phyloP scores from a whole-genome alignment of 257 asterid genomes.

The Osmanthus fragrans region DNA sequence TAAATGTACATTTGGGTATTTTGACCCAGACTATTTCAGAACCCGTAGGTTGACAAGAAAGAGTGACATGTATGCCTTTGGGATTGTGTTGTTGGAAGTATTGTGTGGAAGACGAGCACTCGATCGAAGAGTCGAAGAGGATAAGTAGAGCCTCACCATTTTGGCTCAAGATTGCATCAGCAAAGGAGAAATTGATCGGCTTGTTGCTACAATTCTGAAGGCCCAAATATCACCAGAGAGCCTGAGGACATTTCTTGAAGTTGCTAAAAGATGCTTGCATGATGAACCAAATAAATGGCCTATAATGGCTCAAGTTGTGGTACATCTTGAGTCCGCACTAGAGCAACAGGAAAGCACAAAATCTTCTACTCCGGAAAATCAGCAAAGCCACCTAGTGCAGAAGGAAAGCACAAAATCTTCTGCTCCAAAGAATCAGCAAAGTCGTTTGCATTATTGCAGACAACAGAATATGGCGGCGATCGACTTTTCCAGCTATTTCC shows the following conservation, averaged over 20 bases:
- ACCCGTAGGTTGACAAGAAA: slow-evolving; percentile 44
- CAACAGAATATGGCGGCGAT: too few relatives aligned
- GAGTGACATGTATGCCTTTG: slow-evolving; percentile 60
- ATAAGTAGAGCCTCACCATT: slow-evolving; percentile 31
- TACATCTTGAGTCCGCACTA: slow-evolving; percentile 45
- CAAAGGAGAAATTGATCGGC: slow-evolving; percentile 39
- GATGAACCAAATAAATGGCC: slow-evolving; percentile 52
- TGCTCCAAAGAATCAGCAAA: too few relatives aligned
- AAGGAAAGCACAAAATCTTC: too few relatives aligned
- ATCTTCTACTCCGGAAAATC: neutral
- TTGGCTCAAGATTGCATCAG: slow-evolving; percentile 46
- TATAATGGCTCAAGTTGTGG: slow-evolving; percentile 46
- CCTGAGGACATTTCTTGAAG: slow-evolving; percentile 36
- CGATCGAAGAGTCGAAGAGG: slow-evolving; percentile 34
- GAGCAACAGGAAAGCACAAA: slow-evolving; percentile 32
- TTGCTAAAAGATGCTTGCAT: too few relatives aligned
- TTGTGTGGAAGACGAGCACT: slow-evolving; percentile 52
- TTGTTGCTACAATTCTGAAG: slow-evolving; percentile 32
- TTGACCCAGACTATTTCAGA: slow-evolving; percentile 52
- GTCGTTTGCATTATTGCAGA: too few relatives aligned
- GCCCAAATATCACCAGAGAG: slow-evolving; percentile 41
- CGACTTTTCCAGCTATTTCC: too few relatives aligned
- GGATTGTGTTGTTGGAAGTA: slow-evolving; percentile 55
- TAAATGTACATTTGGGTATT: slow-evolving; percentile 58
- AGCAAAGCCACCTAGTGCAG: too few relatives aligned